A percentile compares a stretch with the other conserved stretches of the same genome.
Conservation (phyloP, 2,329 filamentous ascomycete genomes). For the Colletotrichum sp. region DNA sequence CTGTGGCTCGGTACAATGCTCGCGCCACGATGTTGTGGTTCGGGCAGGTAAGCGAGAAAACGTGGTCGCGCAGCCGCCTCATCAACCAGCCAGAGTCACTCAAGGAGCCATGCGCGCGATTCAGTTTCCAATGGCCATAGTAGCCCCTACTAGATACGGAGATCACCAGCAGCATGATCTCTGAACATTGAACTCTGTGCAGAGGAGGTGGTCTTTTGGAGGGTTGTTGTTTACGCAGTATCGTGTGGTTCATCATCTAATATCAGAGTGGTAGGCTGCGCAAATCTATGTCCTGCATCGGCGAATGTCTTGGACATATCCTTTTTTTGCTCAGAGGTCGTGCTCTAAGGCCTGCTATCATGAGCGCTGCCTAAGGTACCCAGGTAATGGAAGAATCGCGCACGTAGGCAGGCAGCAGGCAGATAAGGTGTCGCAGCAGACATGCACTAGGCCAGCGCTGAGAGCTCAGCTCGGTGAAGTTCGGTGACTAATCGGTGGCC, state of each 20-base stretch:
- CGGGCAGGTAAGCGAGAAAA: neutral
- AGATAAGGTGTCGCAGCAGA: neutral
- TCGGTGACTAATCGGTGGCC: neutral
- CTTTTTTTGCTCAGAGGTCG: neutral
- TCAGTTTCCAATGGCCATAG: neutral
- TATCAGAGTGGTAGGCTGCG: neutral
- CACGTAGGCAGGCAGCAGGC: neutral
- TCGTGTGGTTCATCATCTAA: neutral
- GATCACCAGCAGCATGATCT: neutral
- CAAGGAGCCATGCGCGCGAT: neutral
- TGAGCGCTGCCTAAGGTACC: neutral
- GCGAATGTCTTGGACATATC: neutral
- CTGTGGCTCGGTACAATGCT: neutral
- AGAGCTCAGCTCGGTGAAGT: neutral
- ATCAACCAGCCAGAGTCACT: neutral
- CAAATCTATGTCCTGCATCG: neutral
- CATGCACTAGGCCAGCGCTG: neutral
- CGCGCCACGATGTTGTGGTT: constrained; percentile 14
- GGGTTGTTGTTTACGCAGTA: neutral
- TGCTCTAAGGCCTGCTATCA: neutral
- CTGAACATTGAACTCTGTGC: neutral
- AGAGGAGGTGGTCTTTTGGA: rapidly evolving
- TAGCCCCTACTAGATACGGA: neutral
- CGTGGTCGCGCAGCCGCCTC: neutral
- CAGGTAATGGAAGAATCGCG: neutral